Conservation (phyloP, 2,329 filamentous ascomycete species). For the Ascochyta koolunga region DNA sequence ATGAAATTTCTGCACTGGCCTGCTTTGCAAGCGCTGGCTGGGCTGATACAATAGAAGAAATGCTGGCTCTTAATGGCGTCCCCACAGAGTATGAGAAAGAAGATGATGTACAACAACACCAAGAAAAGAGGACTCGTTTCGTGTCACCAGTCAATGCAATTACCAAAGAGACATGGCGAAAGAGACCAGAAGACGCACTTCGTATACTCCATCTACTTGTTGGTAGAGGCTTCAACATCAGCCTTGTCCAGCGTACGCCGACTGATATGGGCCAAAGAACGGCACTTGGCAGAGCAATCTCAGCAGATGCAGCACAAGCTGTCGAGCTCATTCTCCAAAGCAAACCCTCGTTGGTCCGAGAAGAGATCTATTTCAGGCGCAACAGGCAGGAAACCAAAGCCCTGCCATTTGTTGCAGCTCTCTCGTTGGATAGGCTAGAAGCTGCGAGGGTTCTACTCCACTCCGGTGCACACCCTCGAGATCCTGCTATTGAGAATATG, state of each 20-base stretch:
- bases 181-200: conserved; percentile 26
- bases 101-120: conserved; percentile 24
- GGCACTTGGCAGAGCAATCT: conserved; percentile 20
- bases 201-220: conserved; percentile 24
- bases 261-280: conserved; percentile 23
- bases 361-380: conserved; percentile 23
- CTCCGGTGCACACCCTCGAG: conserved; percentile 23
- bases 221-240: conserved; percentile 20
- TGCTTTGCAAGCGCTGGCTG: conserved; percentile 26
- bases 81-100: conserved; percentile 22
- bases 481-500: conserved; percentile 26
- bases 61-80: conserved; percentile 19
- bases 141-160: conserved; percentile 24
- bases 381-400: conserved; percentile 25
- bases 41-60: conserved; percentile 27
- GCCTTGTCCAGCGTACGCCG: conserved; percentile 22
- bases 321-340: conserved; percentile 25
- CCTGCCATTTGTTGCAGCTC: conserved; percentile 21
- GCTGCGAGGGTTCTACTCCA: conserved; percentile 22
- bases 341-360: conserved; percentile 20
- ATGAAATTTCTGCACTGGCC: conserved; percentile 22
- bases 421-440: conserved; percentile 20
- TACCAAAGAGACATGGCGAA: conserved; percentile 28
- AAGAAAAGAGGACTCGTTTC: conserved; percentile 23
- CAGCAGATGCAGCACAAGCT: conserved; percentile 25